Conservation (phyloP, 2,329 filamentous ascomycete genomes). For the Sphaerulina populicola region DNA sequence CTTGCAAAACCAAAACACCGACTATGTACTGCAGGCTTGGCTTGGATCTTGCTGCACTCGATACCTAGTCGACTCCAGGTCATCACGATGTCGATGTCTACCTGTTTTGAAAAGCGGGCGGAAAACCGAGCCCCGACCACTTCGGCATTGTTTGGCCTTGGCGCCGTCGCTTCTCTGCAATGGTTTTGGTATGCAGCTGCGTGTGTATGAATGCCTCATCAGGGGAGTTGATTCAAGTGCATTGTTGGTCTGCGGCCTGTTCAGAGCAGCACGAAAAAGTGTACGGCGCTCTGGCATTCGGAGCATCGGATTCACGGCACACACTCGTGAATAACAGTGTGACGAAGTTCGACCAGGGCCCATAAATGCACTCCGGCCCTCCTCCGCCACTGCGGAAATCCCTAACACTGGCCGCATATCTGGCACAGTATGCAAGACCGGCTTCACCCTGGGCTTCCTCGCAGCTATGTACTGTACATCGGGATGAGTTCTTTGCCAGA, state of each 20-base stretch:
- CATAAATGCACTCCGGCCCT: neutral
- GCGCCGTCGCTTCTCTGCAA: neutral
- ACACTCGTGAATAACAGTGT: neutral
- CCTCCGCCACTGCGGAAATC: neutral
- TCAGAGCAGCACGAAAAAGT: neutral
- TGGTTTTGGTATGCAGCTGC: neutral
- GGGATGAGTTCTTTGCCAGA: neutral
- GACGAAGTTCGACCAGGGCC: neutral
- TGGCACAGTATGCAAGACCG: neutral
- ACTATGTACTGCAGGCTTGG: constrained; percentile 1
- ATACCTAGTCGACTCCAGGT: neutral
- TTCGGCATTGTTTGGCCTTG: neutral
- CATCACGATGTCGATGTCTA: constrained; percentile 1
- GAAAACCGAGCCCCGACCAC: too few species aligned
- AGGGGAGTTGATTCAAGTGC: neutral
- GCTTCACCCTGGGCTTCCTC: neutral
- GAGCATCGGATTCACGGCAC: neutral
- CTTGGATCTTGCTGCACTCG: constrained; percentile 8
- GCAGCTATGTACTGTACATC: too few species aligned
- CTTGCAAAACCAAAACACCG: constrained; percentile 8
- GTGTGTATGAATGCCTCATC: too few species aligned
- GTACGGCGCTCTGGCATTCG: neutral
- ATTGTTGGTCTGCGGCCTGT: neutral
- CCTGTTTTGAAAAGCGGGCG: neutral
- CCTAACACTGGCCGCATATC: neutral